phyloP scores from a whole-genome alignment of 192 early-diverging fungal genomes.

The Nowakowskiella sp. region DNA sequence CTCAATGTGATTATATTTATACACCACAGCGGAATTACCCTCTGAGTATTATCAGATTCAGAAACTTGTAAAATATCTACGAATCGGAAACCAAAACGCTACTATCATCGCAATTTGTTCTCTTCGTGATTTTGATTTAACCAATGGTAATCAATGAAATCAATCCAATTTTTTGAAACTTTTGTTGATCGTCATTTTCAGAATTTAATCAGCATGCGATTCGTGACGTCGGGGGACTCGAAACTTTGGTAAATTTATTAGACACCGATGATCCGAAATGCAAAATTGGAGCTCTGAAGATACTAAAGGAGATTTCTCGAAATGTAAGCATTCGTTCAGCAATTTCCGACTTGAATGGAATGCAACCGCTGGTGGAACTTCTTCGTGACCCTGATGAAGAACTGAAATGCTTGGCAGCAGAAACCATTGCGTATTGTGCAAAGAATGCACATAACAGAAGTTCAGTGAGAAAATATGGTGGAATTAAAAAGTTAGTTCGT shows the following conservation, averaged over 20 bases:
- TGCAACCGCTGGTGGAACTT: conserved; percentile 53
- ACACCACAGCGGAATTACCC: conserved; percentile 41
- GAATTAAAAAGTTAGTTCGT: conserved; percentile 49
- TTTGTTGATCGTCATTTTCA: conserved; percentile 2
- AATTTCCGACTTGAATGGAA: conserved; percentile 51
- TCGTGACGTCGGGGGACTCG: conserved; percentile 54
- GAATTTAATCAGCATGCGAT: conserved; percentile 59
- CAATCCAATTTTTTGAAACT: neutral
- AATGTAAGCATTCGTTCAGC: conserved; percentile 48
- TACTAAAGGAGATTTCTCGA: conserved; percentile 44
- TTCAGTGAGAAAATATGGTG: conserved; percentile 47
- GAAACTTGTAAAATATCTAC: conserved; percentile 55
- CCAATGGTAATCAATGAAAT: conserved; percentile 26
- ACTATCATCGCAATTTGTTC: conserved; percentile 62
- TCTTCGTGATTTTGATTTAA: conserved; percentile 53
- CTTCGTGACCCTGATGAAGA: conserved; percentile 45
- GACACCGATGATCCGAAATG: conserved; percentile 60
- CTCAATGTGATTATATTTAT: conserved; percentile 6
- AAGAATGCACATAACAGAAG: conserved; percentile 54
- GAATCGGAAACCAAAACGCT: conserved; percentile 56
- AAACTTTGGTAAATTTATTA: conserved; percentile 53
- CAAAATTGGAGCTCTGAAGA: conserved; percentile 54
- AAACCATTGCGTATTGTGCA: conserved; percentile 57
- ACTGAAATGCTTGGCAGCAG: conserved; percentile 55
- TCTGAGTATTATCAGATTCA: conserved; percentile 58